Evolutionary conservation across 345 rosid species (phyloP).

Genomic region (Eucalyptus paniculata): DNA sequence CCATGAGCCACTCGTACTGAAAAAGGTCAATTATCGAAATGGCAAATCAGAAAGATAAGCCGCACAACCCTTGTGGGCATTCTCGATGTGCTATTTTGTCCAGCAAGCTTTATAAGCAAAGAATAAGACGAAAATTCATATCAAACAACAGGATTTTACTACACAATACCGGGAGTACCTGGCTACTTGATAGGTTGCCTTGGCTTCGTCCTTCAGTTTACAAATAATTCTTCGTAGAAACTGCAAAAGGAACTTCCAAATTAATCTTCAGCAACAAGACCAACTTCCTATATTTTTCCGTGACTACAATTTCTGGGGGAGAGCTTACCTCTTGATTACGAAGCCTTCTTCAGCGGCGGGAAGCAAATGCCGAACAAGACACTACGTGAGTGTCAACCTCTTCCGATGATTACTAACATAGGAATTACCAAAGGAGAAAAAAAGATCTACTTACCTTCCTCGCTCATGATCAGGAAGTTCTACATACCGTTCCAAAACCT

Average conservation of each 20-base stretch:
- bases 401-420: neutral
- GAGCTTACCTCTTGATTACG: slow-evolving; percentile 14
- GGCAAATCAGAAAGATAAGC: neutral
- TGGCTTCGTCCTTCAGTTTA: slow-evolving; percentile 8
- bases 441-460: slow-evolving; percentile 15
- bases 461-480: slow-evolving; percentile 33
- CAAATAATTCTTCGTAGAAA: slow-evolving; percentile 12
- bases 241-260: neutral
- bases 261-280: neutral
- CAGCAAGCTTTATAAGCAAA: neutral
- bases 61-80: neutral
- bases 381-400: neutral
- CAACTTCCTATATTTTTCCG: neutral
- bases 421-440: neutral
- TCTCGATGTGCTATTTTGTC: neutral
- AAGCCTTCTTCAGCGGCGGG: neutral
- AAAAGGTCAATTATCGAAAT: neutral
- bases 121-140: neutral
- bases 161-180: neutral
- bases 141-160: neutral
- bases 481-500: slow-evolving; percentile 21
- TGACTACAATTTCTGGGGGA: neutral
- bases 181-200: neutral
- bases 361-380: neutral
- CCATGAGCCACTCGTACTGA: neutral